Evolutionary conservation across 345 rosid genomes (phyloP), one percentile per base, ranked within the genome.

Genomic region (Excoecaria agallocha): DNA sequence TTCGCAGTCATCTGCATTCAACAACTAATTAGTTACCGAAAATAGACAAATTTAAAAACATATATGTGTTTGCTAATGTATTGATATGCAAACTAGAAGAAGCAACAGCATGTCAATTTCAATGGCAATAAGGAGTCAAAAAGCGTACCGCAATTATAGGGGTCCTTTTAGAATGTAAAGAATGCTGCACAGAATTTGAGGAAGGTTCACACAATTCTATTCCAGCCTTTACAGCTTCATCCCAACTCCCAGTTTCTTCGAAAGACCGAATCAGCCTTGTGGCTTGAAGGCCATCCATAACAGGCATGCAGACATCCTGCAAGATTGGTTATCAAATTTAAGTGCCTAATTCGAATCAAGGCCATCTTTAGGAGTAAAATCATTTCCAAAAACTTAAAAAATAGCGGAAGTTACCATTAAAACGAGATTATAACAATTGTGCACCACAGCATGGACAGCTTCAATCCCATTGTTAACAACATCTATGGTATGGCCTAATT

Each of bases 301-400:
- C 89, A 2, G 99, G 99, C 98, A 95, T 92, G 89, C 89, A 90
- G 30, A 95, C 97, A 79, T 95, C 99, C 98, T 95, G 84, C 74
- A 78, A 72, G 77, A 22, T 58, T 68, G 7, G 49, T 63, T 30
- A 20, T 37, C 50, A 60, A 5, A 30, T 8, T 6, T 8, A 20
- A n/a, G 35, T 57, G 35, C 25, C 10, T 22, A 9, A 51, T 57
- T 20, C 37, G 1, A 56, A n/a, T 22, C n/a, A 51, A 51, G n/a
- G 6, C 48, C 56, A 51, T 51, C 52, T 50, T 3, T 12, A 37
- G 57, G 25, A 20, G 19, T 69, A 35, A 60, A 50, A 37, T 20
- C 25, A 74, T 19, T 74, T 22, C 11, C 8, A 1, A 12, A 63
- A n/a, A 46, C 20, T 12, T 61, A 35, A 52, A 45, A 12, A 1